Evolutionary conservation across 805 yeast genomes (phyloP).

Genomic region (Zygosaccharomyces bailii): DNA sequence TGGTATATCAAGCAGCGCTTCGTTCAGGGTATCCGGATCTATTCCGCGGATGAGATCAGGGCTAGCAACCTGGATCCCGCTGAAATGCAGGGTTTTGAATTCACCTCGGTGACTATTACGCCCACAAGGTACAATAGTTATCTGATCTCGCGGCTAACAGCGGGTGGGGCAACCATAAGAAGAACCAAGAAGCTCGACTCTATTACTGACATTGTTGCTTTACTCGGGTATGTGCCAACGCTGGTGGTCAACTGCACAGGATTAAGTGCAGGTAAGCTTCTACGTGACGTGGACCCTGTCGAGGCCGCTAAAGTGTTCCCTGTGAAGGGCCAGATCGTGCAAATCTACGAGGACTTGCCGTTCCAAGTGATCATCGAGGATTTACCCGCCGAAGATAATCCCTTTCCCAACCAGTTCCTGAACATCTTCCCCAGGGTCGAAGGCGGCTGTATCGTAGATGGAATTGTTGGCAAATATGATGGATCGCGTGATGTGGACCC

Average conservation of each 20-base stretch:
- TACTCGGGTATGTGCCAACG: constrained; percentile 42
- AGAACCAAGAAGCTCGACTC: constrained; percentile 40
- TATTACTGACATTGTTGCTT: constrained; percentile 48
- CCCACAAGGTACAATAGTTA: constrained; percentile 55
- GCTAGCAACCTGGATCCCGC: constrained; percentile 33
- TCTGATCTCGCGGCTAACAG: constrained; percentile 44
- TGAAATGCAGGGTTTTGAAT: constrained; percentile 43
- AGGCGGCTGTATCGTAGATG: constrained; percentile 71
- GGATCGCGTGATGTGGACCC: constrained; percentile 40
- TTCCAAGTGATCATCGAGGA: constrained; percentile 36
- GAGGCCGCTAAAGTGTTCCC: constrained; percentile 41
- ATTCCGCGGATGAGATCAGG: constrained; percentile 37
- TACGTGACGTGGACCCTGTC: constrained; percentile 42
- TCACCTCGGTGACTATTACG: constrained; percentile 55
- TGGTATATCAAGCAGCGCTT: constrained; percentile 46
- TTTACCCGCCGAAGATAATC: constrained; percentile 22
- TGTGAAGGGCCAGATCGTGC: constrained; percentile 58
- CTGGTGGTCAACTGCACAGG: constrained; percentile 60
- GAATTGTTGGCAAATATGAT: constrained; percentile 36
- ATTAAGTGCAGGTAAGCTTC: constrained; percentile 38
- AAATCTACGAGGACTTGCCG: constrained; percentile 45
- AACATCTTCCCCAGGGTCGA: constrained; percentile 69
- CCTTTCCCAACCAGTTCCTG: constrained; percentile 40
- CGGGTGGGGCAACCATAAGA: constrained; percentile 47
- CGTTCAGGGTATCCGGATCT: constrained; percentile 40